A percentile compares a stretch with the other conserved stretches of the same genome.
phyloP scores from a whole-genome alignment of 495 filamentous ascomycete genomes.

The Margaritispora aquatica region DNA sequence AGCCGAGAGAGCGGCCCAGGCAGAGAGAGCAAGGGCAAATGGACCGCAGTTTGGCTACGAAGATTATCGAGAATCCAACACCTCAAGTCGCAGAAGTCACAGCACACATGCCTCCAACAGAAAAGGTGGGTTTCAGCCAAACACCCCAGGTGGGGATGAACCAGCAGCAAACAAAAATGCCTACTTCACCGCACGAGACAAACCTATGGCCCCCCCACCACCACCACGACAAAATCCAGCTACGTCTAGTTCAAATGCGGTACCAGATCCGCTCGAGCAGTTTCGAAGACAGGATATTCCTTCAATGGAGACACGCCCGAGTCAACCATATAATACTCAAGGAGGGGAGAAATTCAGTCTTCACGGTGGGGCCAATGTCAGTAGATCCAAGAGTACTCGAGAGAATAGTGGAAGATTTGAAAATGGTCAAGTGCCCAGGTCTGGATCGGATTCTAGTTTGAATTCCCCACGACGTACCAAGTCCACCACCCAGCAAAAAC shows the following conservation, averaged over 20 bases:
- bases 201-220: conserved; percentile 12
- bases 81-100: conserved; percentile 18
- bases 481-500: conserved; percentile 2
- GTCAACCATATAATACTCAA: conserved; percentile 62
- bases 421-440: conserved; percentile 7
- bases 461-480: conserved; percentile 8
- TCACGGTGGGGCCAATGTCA: conserved; percentile 34
- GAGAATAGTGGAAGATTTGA: conserved; percentile 1
- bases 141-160: conserved; percentile 49
- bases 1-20: background rate
- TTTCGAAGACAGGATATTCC: conserved; percentile 25
- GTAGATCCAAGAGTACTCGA: conserved; percentile 33
- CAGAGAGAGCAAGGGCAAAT: background rate
- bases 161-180: conserved; percentile 46
- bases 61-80: conserved; percentile 28
- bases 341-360: conserved; percentile 64
- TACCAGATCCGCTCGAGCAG: background rate
- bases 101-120: conserved; percentile 37
- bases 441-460: conserved; percentile 16
- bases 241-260: background rate
- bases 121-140: conserved; percentile 44
- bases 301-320: conserved; percentile 44
- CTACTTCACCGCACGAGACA: conserved; percentile 33
- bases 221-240: conserved; percentile 13
- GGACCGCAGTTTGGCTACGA: conserved; percentile 33